A percentile compares a stretch with the other conserved stretches of the same genome.
Evolutionary conservation across 169 alveolate genomes (phyloP).

Genomic region (Prorocentrum cordatum): DNA sequence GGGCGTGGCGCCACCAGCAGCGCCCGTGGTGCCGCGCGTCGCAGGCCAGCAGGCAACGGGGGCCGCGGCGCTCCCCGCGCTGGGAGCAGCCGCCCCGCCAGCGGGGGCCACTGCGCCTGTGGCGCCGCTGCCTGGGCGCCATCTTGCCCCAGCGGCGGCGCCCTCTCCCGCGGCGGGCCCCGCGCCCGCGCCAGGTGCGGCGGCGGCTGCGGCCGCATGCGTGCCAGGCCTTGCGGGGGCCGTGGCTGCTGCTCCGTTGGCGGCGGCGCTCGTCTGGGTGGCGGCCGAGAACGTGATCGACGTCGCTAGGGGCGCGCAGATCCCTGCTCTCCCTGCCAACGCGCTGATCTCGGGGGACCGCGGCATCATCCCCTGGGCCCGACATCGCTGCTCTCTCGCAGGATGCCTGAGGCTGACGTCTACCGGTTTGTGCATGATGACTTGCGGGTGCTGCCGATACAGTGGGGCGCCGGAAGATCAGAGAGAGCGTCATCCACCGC

Average conservation of each 20-base stretch:
- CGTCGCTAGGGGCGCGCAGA: background rate
- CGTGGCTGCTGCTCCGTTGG: background rate
- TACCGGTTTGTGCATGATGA: background rate
- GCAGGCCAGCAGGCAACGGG: no score
- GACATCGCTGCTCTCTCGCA: background rate
- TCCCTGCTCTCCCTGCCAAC: background rate
- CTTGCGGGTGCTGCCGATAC: constrained; percentile 1
- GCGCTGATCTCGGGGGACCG: background rate
- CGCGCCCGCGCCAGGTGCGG: background rate
- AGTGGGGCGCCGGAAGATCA: no score
- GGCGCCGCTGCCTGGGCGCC: no score
- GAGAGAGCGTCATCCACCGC: no score
- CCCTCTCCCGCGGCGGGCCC: no score
- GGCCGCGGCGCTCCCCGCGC: no score
- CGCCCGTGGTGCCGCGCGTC: no score
- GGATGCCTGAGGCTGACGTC: background rate
- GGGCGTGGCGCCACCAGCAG: no score
- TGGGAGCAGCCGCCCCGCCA: no score
- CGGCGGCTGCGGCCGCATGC: background rate
- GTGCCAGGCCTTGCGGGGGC: background rate
- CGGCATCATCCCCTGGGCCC: background rate
- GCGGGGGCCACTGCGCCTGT: no score
- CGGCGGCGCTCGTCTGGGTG: constrained; percentile 13
- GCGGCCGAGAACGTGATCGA: background rate
- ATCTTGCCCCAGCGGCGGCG: no score